Evolutionary conservation across 2,329 filamentous ascomycete species (phyloP).

Genomic region (Cytospora piceae): DNA sequence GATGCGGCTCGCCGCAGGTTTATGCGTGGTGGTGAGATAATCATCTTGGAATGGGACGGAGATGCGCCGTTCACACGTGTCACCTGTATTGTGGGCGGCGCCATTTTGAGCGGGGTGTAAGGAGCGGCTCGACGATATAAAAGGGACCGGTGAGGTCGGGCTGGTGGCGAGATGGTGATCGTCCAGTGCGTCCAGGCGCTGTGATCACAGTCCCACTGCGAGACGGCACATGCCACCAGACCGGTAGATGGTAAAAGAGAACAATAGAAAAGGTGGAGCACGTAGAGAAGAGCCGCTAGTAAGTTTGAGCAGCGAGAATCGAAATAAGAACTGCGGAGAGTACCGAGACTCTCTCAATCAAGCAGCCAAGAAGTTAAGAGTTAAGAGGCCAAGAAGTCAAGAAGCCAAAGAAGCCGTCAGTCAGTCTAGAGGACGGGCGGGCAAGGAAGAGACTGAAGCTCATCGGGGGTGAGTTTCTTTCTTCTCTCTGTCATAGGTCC

Average conservation of each 20-base stretch:
- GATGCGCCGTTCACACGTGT: conserved; percentile 21
- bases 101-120: conserved; percentile 23
- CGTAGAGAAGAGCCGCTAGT: neutral
- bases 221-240: conserved; percentile 16
- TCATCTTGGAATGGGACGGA: conserved; percentile 52
- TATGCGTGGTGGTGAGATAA: conserved; percentile 58
- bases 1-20: conserved; percentile 63
- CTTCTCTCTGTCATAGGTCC: too few species aligned
- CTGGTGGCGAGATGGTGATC: conserved; percentile 24
- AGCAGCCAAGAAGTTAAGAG: neutral
- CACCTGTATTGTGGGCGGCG: conserved; percentile 29
- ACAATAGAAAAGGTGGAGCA: neutral
- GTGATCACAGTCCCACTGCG: conserved; percentile 17
- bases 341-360: neutral
- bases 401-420: too few species aligned
- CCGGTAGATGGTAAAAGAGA: conserved; percentile 6
- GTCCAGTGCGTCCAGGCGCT: conserved; percentile 14
- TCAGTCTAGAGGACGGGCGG: conserved; percentile 3
- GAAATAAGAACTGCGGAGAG: neutral
- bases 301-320: neutral
- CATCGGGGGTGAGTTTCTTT: neutral
- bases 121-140: conserved; percentile 13
- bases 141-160: conserved; percentile 2
- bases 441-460: neutral
- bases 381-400: too few species aligned